Evolutionary conservation across 177 flowering plant species (phyloP), one percentile per base, ranked within the genome.

Genomic region (Vitis hybrid): DNA sequence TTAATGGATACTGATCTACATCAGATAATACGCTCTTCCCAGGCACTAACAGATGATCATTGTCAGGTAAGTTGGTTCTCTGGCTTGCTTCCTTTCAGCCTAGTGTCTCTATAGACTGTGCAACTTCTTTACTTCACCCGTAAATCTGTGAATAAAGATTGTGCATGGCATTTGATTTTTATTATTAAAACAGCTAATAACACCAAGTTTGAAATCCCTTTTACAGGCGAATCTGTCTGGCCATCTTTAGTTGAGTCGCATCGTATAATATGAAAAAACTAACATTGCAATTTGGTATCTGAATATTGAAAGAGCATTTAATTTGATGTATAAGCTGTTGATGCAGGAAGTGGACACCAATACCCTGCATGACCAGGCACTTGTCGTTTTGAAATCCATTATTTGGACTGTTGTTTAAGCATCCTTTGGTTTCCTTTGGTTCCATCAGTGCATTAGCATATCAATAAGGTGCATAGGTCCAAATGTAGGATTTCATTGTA

Each of bases 1-100:
- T 66, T 92, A 32, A 87, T 92, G 96, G 97, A 91, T 74, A 91
- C 97, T 67, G 97, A 92, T 79, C 81, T 92, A 30, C 88, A 92
- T 76, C 94, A 92, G 74, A 90, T 91, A 10, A 88, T 91, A 72
- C 83, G 84, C 64, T 92, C 98, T 35, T 78, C 66, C 52, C 98
- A 92, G 79, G 63, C 83, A 67, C 81, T 92, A 57, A 86, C 94
- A 1, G 94, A 88, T 56, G 94, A 92, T 71, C 98, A 92, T 69
- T 89, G 87, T 77, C 96, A 92, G 86, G 98, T 90, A 61, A 61
- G 71, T 80, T 66, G 41, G 64, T 59, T 61, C 51, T 52, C 52
- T 67, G 17, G 11, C 57, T 60, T 48, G 30, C 64, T 68, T 50
- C 14, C 24, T 65, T 20, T n/a, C 14, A 11, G 5, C 4, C 17